Conservation (phyloP, 371 early-diverging fungal genomes). For the Mortierella sp. region DNA sequence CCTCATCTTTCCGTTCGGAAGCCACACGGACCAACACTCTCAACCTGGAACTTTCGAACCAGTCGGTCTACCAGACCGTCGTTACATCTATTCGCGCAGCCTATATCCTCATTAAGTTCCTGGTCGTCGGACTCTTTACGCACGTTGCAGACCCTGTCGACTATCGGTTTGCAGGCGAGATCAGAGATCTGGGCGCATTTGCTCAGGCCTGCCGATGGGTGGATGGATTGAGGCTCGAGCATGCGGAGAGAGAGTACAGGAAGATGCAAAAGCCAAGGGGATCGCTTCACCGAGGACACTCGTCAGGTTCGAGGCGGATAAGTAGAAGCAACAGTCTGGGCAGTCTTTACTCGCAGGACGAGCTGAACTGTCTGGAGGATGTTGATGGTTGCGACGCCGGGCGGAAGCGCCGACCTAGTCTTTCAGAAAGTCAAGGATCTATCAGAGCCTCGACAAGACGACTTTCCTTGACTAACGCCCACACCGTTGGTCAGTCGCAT, state of each 20-base stretch:
- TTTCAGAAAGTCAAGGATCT: conserved; percentile 12
- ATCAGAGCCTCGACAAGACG: conserved; percentile 17
- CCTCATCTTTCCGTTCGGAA: conserved; percentile 50
- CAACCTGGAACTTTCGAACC: conserved; percentile 52
- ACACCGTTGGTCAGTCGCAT: conserved; percentile 13
- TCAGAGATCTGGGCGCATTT: conserved; percentile 52
- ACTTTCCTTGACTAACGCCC: conserved; percentile 23
- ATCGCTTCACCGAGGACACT: conserved; percentile 7
- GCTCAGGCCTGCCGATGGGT: conserved; percentile 56
- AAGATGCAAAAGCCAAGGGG: conserved; percentile 15
- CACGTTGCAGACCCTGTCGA: conserved; percentile 55
- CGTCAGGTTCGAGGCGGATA: conserved; percentile 10
- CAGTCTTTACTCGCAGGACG: conserved; percentile 33
- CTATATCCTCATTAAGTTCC: conserved; percentile 39
- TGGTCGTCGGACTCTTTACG: conserved; percentile 49
- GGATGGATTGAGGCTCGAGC: conserved; percentile 52
- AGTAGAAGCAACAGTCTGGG: conserved; percentile 35
- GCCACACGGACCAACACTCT: conserved; percentile 28
- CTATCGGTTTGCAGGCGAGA: conserved; percentile 53
- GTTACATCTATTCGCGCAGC: conserved; percentile 44
- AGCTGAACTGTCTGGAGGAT: conserved; percentile 17
- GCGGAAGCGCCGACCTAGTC: conserved; percentile 20
- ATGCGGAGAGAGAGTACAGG: conserved; percentile 47
- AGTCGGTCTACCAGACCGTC: conserved; percentile 52
- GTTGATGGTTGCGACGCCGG: background rate